Evolutionary conservation across 2,329 filamentous ascomycete species (phyloP), one percentile per base, ranked within the genome.

Genomic region (Colletotrichum spinosum): DNA sequence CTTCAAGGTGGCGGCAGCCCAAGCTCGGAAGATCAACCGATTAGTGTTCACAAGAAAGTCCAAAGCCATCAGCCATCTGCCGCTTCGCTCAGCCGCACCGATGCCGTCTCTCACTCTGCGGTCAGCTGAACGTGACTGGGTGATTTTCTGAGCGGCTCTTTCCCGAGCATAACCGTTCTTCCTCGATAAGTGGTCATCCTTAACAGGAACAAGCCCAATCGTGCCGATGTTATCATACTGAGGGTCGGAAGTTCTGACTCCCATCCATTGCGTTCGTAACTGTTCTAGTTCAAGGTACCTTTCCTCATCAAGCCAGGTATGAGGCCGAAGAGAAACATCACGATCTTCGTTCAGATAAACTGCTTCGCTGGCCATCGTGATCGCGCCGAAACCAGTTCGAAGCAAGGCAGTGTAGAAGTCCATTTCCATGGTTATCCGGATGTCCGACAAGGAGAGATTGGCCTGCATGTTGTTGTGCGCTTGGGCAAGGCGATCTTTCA

Each of bases 371-470:
- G 96, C 96, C 77, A 97, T 95, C 1, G 93, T 97, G 67, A 98
- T 88, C 11, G 95, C 90, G 10, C 90, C 90, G 73, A 97, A 97
- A 0, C 96, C 96, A 41, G 93, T 88, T 65, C 94, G 90, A 3
- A 98, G 84, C 5, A 98, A 82, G 0, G 93, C 92, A 0, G 94
- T 97, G 75, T 98, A 99, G 74, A 98, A 97, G 75, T 99, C 96
- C 83, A 98, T 97, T 60, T 93, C 89, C 82, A 92, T 89, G 48
- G 90, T 92, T 59, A 98, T 87, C 11, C 90, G 88, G 42, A 97
- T 88, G 44, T 91, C 90, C 1, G 92, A 91, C 25, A 97, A 84
- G 11, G 96, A 94, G 3, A 95, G 88, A 65, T 96, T 96, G 2
- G 94, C 94, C 77, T 97, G 94, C 84, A 98, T 91, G 70, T 98